Base-by-base conservation (phyloP, 2,329 filamentous ascomycete species). In the Aspergillus candidus region DNA sequence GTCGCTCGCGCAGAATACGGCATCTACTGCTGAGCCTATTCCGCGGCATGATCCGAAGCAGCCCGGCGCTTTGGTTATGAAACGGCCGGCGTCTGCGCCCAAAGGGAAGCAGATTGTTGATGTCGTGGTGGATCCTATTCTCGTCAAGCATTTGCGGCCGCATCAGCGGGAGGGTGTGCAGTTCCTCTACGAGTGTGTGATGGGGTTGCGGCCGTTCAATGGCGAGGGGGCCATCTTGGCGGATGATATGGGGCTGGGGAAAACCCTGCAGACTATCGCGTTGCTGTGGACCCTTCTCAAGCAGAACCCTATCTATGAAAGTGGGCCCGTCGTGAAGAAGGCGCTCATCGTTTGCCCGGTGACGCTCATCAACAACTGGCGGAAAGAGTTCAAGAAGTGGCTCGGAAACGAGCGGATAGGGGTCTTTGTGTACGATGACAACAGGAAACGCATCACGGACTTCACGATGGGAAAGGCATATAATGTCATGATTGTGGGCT, bases 171-270 rank as follows among this genome's bases (percentile, higher is more conserved):
- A 83, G 56, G 84, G 84, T 15, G 81, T 87, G 1, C 71, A 78
- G 39, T 87, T 88, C 54, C 62, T 88, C 35, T 88, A 88, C 56
- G 83, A 87, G 63, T 86, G 83, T 58, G 80, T 87, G 0, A 87
- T 87, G 83, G 83, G 83, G 4, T 77, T 86, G 73, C 74, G 81
- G 34, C 68, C 74, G 34, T 81, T 77, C 49, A 78, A 78, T 54
- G 83, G 83, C 1, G 76, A 83, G 62, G 83, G 83, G 17, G 83
- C 82, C 3, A 81, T 88, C 46, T 69, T 88, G 38, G 84, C 84
- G 2, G 84, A 88, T 58, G 84, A 87, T 54, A 88, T 88, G 84
- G 84, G 84, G 0, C 63, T 88, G 2, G 84, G 84, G 14, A 88
- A 88, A 65, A 86, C 84, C 1, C 60, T 87, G 30, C 83, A 87